Percentiles rank a stretch among this genome's conserved stretches.
Evolutionary conservation across 768 basidiomycete genomes (phyloP).

Genomic region (Lepiota venenata): DNA sequence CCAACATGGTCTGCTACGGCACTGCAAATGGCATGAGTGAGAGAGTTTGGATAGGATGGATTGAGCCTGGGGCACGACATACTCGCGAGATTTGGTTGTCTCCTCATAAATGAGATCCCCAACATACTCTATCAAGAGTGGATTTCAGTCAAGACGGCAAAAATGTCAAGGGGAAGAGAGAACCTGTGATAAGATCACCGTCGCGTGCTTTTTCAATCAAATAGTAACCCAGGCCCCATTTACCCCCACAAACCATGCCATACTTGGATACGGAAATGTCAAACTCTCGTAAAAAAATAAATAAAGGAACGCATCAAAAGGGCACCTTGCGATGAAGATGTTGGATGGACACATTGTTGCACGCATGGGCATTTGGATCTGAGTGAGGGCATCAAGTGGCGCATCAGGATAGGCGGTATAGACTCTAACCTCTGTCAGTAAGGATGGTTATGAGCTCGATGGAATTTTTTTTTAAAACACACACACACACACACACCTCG

Average conservation of each 20-base stretch:
- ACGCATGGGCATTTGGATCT: background rate
- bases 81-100: constrained; percentile 15
- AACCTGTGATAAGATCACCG: constrained; percentile 15
- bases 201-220: constrained; percentile 6
- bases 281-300: background rate
- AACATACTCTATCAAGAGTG: constrained; percentile 9
- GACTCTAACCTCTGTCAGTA: constrained; percentile 16
- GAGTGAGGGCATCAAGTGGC: background rate
- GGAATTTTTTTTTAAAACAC: too few relatives aligned
- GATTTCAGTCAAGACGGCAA: background rate
- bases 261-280: background rate
- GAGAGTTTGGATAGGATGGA: background rate
- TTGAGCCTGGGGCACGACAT: background rate
- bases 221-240: constrained; percentile 14
- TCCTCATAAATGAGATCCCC: constrained; percentile 16
- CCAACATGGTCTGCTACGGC: constrained; percentile 7
- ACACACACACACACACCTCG: constrained; percentile 25
- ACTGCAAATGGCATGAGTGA: background rate
- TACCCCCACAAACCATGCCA: constrained; percentile 5
- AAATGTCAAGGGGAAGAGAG: background rate
- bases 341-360: constrained; percentile 1
- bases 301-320: background rate
- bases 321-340: background rate
- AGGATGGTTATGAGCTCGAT: too few relatives aligned
- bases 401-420: background rate